Evolutionary conservation across 805 yeast genomes (phyloP).

Genomic region (Lipomyces yamanashiensis): DNA sequence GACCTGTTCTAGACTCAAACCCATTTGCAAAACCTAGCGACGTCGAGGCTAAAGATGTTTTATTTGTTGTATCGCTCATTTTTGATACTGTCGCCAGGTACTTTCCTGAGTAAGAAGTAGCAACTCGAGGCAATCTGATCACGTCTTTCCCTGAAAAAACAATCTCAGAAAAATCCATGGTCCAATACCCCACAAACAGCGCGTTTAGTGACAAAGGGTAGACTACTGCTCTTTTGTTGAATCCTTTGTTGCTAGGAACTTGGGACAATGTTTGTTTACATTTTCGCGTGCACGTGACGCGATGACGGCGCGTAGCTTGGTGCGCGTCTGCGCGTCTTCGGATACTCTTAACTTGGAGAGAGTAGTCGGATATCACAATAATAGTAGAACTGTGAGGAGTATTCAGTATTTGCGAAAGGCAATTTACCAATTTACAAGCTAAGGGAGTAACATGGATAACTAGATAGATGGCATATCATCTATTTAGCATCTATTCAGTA

Average conservation of each 20-base stretch:
- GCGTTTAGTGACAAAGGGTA: not conserved
- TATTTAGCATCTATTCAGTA: too few relatives aligned
- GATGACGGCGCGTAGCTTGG: too few relatives aligned
- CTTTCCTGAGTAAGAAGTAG: constrained; percentile 22
- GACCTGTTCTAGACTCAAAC: not conserved
- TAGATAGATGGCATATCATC: too few relatives aligned
- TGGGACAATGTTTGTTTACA: too few relatives aligned
- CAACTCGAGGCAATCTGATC: not conserved
- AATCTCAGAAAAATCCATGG: constrained; percentile 29
- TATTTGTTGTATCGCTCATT: not conserved
- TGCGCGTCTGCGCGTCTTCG: too few relatives aligned
- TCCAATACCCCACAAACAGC: not conserved
- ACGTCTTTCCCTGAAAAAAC: constrained; percentile 11
- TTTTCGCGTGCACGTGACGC: too few relatives aligned
- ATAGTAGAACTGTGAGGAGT: too few relatives aligned
- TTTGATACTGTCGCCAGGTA: constrained; percentile 24
- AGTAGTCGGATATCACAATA: too few relatives aligned
- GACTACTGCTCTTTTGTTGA: not conserved
- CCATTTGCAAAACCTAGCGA: not conserved
- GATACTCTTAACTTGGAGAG: too few relatives aligned
- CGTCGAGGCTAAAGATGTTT: not conserved
- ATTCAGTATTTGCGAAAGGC: too few relatives aligned
- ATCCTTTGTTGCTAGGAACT: not conserved
- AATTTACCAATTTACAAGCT: too few relatives aligned
- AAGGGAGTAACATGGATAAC: too few relatives aligned